Evolutionary conservation across 73 alveolate species (phyloP).

Genomic region (Symbiodinium pilosum): DNA sequence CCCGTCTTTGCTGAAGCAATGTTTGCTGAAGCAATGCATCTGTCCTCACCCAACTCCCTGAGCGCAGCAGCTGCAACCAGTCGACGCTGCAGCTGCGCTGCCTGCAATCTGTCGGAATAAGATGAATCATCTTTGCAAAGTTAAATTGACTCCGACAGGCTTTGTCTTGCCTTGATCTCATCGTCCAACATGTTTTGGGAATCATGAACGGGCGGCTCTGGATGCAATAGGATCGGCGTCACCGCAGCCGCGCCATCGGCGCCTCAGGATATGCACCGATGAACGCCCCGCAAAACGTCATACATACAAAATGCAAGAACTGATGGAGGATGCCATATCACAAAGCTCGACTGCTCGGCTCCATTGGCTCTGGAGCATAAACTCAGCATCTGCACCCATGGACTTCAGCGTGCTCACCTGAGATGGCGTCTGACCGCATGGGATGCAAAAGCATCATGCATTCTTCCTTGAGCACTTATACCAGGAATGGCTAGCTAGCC

Average conservation of each 20-base stretch:
- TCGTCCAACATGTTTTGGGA: slow-evolving; percentile 51
- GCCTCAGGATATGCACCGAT: not conserved
- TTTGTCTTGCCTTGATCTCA: slow-evolving; percentile 25
- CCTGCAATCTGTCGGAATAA: too few relatives aligned
- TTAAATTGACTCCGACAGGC: too few relatives aligned
- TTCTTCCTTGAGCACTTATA: too few relatives aligned
- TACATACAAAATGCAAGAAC: too few relatives aligned
- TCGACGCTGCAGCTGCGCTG: slow-evolving; percentile 55
- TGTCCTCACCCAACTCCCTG: slow-evolving; percentile 58
- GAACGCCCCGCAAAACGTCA: not conserved
- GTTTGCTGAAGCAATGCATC: not conserved
- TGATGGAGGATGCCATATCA: too few relatives aligned
- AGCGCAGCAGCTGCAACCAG: slow-evolving; percentile 57
- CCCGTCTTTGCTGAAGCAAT: not conserved
- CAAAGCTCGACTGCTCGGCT: too few relatives aligned
- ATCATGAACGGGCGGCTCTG: slow-evolving; percentile 64
- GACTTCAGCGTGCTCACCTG: not conserved
- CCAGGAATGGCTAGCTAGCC: too few relatives aligned
- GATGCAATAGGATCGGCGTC: slow-evolving; percentile 56
- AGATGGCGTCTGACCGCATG: not conserved
- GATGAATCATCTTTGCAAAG: not conserved
- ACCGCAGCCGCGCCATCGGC: slow-evolving; percentile 52
- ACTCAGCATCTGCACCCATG: not conserved
- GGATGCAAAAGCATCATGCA: too few relatives aligned
- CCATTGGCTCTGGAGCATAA: not conserved